Evolutionary conservation across 2,329 filamentous ascomycete genomes (phyloP), one percentile per base, ranked within the genome.

Genomic region (Alternaria burnsii): DNA sequence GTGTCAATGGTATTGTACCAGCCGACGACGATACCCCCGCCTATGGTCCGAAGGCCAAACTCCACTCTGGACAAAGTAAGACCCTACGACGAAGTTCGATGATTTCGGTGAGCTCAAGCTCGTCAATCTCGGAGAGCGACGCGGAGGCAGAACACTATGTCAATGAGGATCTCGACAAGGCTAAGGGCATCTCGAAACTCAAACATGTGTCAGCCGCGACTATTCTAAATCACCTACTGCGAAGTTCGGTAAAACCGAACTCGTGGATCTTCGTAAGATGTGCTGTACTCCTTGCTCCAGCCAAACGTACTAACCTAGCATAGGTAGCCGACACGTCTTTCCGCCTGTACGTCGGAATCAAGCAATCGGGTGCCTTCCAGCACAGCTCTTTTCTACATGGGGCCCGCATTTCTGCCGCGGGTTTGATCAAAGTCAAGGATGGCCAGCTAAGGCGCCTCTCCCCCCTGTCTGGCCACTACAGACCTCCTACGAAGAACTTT

Each of bases 311-410:
- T 65, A 28, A 58, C 26, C 22, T 28, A 22, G 22, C 36, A 16
- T 46, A 79, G 77, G 77, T 94, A 8, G 90, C 91, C 24, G 93
- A 97, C 78, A 94, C 92, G 1, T 90, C 87, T 1, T 95, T 94
- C 76, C 88, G 91, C 1, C 83, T 97, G 0, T 97, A 97, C 76
- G 88, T 97, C 34, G 93, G 93, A 48, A 95, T 97, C 81, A 97
- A 97, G 73, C 88, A 91, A 76, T 90, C 89, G 4, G 94, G 94
- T 11, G 88, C 91, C 5, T 97, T 97, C 72, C 94, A 97, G 71
- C 94, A 97, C 78, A 94, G 90, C 12, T 95, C 92, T 0, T 97
- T 97, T 71, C 83, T 97, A 1, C 91, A 94, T 63, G 94, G 93
- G 24, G 86, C 89, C 10, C 88, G 93, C 12, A 93, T 97, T 53